Conservation (phyloP, 352 stramenopile species). For the Elongisporangium senticosum region DNA sequence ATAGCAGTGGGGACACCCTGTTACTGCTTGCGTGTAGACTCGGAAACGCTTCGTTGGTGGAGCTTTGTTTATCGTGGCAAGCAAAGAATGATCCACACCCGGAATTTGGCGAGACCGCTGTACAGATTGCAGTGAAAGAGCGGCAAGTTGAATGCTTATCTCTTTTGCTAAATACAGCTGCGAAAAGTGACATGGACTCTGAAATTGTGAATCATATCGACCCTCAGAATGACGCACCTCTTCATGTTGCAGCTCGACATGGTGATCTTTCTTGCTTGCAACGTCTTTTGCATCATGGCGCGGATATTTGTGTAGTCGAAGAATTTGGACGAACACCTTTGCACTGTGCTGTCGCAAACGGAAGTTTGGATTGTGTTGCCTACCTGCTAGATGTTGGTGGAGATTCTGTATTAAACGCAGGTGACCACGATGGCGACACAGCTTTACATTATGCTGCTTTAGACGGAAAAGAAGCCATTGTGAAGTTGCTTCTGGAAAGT, state of each 20-base stretch:
- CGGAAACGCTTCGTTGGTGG: constrained; percentile 55
- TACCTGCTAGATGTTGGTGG: constrained; percentile 83
- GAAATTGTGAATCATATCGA: constrained; percentile 87
- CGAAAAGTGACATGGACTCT: constrained; percentile 82
- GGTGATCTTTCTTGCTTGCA: constrained; percentile 71
- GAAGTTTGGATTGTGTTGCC: constrained; percentile 59
- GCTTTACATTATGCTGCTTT: constrained; percentile 68
- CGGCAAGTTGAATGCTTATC: constrained; percentile 51
- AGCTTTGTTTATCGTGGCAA: constrained; percentile 64
- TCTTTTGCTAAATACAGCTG: constrained; percentile 61
- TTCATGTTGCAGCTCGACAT: constrained; percentile 67
- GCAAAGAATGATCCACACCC: constrained; percentile 85
- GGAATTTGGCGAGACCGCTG: constrained; percentile 76
- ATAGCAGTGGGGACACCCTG: constrained; percentile 63
- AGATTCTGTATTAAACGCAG: constrained; percentile 74
- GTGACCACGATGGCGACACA: constrained; percentile 71
- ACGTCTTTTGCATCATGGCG: constrained; percentile 69
- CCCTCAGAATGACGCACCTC: constrained; percentile 67
- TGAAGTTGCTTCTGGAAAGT: constrained; percentile 71
- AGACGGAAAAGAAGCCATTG: constrained; percentile 52
- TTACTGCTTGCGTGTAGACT: constrained; percentile 72
- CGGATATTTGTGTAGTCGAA: constrained; percentile 79
- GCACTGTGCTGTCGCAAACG: constrained; percentile 62
- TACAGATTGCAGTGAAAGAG: constrained; percentile 70
- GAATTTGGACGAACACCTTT: constrained; percentile 76